A percentile compares a stretch with the other conserved stretches of the same genome.
Conservation (phyloP, 352 stramenopile species). For the Phytopythium ostracodes region DNA sequence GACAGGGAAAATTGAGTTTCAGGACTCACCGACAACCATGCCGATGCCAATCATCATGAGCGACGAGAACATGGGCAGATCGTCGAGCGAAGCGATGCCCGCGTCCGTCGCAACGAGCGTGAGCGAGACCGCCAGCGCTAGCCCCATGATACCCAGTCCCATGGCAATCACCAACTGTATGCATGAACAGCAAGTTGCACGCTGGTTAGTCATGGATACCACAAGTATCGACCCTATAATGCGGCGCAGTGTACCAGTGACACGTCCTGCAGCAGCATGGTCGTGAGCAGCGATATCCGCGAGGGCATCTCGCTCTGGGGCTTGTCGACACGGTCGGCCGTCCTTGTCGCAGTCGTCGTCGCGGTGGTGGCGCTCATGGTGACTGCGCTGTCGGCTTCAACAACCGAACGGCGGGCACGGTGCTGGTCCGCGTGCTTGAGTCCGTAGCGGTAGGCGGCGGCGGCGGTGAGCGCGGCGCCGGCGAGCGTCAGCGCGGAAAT, state of each 20-base stretch:
- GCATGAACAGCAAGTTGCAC: neutral
- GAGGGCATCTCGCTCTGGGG: slow-evolving; percentile 3
- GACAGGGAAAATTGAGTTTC: neutral
- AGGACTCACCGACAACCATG: slow-evolving; percentile 39
- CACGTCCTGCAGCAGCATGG: slow-evolving; percentile 45
- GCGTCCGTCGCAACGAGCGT: slow-evolving; percentile 41
- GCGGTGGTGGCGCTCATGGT: neutral
- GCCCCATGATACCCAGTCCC: slow-evolving; percentile 47
- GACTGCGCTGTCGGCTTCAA: neutral
- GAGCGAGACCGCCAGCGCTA: slow-evolving; percentile 52
- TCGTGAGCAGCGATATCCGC: slow-evolving; percentile 26
- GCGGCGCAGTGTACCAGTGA: slow-evolving; percentile 30
- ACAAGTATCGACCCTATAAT: neutral
- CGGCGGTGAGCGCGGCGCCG: slow-evolving; percentile 25
- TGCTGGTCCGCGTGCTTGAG: slow-evolving; percentile 6
- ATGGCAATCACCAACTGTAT: slow-evolving; percentile 7
- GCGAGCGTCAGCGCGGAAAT: slow-evolving; percentile 27
- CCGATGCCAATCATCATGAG: slow-evolving; percentile 58
- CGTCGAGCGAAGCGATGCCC: slow-evolving; percentile 26
- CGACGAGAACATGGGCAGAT: slow-evolving; percentile 65
- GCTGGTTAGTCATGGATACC: neutral
- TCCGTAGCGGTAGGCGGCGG: slow-evolving; percentile 21
- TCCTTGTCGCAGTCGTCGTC: slow-evolving; percentile 35
- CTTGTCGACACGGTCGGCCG: slow-evolving; percentile 45
- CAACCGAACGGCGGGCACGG: neutral